phyloP scores from a whole-genome alignment of 306 rosid genomes.

The Cucumis cinereus region DNA sequence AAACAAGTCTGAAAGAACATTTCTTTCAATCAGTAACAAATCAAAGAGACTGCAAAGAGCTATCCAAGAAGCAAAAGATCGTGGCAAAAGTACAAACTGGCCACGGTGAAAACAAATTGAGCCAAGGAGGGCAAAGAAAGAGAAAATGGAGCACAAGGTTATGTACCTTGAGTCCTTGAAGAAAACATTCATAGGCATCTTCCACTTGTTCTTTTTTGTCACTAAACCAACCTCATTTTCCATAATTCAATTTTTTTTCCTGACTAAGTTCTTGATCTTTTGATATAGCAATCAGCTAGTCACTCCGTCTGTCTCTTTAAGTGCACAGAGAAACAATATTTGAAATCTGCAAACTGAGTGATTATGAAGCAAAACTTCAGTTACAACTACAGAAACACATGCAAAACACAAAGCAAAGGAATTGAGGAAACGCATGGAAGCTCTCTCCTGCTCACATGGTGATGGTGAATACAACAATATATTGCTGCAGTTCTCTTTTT shows the following conservation, averaged over 20 bases:
- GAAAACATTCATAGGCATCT: constrained; percentile 63
- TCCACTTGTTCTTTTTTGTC: constrained; percentile 33
- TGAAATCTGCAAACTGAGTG: constrained; percentile 2
- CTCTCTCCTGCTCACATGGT: background rate
- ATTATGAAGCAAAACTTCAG: background rate
- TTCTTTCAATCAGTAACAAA: background rate
- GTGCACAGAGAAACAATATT: background rate
- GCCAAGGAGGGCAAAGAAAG: background rate
- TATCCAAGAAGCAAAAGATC: background rate
- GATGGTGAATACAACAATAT: background rate
- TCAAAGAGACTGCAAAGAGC: background rate
- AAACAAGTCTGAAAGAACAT: constrained; percentile 34
- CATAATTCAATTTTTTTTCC: background rate
- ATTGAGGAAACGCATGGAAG: background rate
- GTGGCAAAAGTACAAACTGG: background rate
- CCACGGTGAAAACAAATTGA: no score
- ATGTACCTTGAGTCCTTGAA: constrained; percentile 76
- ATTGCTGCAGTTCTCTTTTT: background rate
- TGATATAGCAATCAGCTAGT: background rate
- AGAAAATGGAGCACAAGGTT: background rate
- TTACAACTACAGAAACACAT: background rate
- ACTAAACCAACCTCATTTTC: background rate
- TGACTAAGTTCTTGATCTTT: background rate
- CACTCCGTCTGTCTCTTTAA: background rate
- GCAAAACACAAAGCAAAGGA: background rate